Evolutionary conservation across 2,329 filamentous ascomycete species (phyloP).

Genomic region (Arachnomyces sp.): DNA sequence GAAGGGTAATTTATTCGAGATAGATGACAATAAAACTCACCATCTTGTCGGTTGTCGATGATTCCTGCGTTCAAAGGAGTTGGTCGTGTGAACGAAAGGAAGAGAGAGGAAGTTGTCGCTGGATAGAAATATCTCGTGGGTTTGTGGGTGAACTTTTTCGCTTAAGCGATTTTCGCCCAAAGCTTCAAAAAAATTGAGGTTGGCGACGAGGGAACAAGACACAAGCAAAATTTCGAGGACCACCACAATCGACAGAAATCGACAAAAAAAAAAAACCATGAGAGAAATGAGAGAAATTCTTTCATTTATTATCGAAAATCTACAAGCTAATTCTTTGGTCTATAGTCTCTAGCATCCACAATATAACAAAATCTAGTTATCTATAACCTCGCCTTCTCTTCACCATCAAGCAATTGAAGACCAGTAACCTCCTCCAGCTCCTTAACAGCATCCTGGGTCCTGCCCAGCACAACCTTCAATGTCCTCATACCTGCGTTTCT

Average conservation of each 20-base stretch:
- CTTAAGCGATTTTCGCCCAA: constrained; percentile 34
- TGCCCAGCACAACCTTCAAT: constrained; percentile 75
- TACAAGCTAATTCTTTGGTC: background rate
- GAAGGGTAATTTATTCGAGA: constrained; percentile 18
- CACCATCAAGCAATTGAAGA: constrained; percentile 40
- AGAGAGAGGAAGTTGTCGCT: constrained; percentile 17
- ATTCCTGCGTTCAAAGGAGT: constrained; percentile 15
- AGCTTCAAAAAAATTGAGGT: constrained; percentile 22
- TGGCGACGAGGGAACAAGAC: constrained; percentile 27
- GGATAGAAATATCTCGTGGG: constrained; percentile 23
- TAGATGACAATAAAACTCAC: constrained; percentile 30
- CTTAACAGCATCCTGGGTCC: constrained; percentile 70
- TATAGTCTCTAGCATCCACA: background rate
- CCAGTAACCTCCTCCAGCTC: constrained; percentile 71
- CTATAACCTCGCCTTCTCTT: constrained; percentile 30
- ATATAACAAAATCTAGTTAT: background rate
- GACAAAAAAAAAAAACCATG: background rate
- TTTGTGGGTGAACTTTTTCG: constrained; percentile 37
- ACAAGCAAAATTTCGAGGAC: constrained; percentile 4
- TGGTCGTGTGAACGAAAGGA: constrained; percentile 29
- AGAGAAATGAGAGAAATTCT: background rate
- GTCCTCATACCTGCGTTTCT: constrained; percentile 69
- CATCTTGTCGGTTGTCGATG: constrained; percentile 37
- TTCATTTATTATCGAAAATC: background rate
- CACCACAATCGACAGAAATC: constrained; percentile 6